Conservation (phyloP, 352 stramenopile species). For the Nothophytophthora sp. region DNA sequence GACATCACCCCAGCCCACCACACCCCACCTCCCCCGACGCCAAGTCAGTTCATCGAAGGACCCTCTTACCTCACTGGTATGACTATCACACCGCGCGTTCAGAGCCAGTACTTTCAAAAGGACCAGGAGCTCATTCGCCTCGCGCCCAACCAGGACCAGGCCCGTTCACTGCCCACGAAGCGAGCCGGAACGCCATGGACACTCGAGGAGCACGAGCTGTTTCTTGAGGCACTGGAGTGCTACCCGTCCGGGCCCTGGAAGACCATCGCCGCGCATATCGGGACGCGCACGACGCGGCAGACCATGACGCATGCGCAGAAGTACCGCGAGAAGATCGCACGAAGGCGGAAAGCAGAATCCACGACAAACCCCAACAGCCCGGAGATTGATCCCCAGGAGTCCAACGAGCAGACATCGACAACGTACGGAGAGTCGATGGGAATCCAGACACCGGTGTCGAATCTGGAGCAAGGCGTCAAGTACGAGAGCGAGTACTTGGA, state of each 20-base stretch:
- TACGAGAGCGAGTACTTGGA: conserved; percentile 23
- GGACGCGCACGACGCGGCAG: conserved; percentile 79
- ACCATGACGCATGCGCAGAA: conserved; percentile 93
- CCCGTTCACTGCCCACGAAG: conserved; percentile 28
- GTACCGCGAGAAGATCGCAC: conserved; percentile 61
- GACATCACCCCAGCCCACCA: conserved; percentile 14
- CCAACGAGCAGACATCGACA: no score
- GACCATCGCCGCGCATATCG: conserved; percentile 47
- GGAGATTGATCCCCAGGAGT: conserved; percentile 12
- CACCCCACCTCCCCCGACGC: conserved; percentile 5
- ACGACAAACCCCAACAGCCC: conserved; percentile 18
- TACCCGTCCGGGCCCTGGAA: conserved; percentile 40
- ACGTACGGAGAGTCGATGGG: conserved; percentile 5
- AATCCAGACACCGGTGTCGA: conserved; percentile 2
- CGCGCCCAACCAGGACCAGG: conserved; percentile 32
- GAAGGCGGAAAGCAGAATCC: conserved; percentile 19
- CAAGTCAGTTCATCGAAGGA: no score
- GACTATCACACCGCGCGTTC: conserved; percentile 36
- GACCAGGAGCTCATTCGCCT: conserved; percentile 39
- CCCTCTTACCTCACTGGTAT: conserved; percentile 14
- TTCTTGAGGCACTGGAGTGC: conserved; percentile 36
- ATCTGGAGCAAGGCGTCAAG: conserved; percentile 5
- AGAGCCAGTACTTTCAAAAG: conserved; percentile 41
- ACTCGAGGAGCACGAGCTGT: conserved; percentile 36
- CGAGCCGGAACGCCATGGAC: conserved; percentile 34